Evolutionary conservation across 1,139 yeast species (phyloP).

Genomic region (Diutina scorzettiae): DNA sequence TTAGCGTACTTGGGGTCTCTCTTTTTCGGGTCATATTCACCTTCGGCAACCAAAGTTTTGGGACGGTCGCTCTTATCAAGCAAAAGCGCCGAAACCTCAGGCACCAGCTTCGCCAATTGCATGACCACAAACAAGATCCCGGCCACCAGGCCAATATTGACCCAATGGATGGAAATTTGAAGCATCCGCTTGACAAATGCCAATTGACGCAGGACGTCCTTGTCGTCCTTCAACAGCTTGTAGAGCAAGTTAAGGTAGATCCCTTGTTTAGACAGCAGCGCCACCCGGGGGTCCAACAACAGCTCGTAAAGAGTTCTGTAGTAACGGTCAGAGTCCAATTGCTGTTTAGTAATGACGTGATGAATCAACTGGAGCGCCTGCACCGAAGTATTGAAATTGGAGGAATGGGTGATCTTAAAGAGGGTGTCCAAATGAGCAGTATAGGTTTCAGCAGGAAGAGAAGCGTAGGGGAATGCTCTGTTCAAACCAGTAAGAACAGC

Average conservation of each 20-base stretch:
- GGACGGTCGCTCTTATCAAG: background rate
- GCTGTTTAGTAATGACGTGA: constrained; percentile 55
- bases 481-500: constrained; percentile 92
- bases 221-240: constrained; percentile 71
- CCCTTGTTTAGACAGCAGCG: constrained; percentile 78
- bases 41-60: constrained; percentile 16
- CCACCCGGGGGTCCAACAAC: constrained; percentile 72
- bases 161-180: constrained; percentile 79
- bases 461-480: constrained; percentile 90
- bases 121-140: constrained; percentile 75
- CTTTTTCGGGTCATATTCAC: constrained; percentile 64
- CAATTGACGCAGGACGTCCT: constrained; percentile 45
- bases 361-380: constrained; percentile 82
- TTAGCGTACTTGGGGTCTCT: constrained; percentile 86
- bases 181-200: constrained; percentile 88
- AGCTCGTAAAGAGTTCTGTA: constrained; percentile 87
- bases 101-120: constrained; percentile 39
- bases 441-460: constrained; percentile 60
- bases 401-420: constrained; percentile 84
- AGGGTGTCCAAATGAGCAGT: constrained; percentile 72
- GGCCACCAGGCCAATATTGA: constrained; percentile 79
- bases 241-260: constrained; percentile 76
- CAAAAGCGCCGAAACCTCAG: constrained; percentile 32
- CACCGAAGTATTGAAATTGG: constrained; percentile 87
- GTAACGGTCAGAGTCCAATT: constrained; percentile 57